These are phyloP conservation scores for Metschnikowia koreensis DNA, from an alignment of 805 yeast genomes.

Conservation along the genomic window DNA sequence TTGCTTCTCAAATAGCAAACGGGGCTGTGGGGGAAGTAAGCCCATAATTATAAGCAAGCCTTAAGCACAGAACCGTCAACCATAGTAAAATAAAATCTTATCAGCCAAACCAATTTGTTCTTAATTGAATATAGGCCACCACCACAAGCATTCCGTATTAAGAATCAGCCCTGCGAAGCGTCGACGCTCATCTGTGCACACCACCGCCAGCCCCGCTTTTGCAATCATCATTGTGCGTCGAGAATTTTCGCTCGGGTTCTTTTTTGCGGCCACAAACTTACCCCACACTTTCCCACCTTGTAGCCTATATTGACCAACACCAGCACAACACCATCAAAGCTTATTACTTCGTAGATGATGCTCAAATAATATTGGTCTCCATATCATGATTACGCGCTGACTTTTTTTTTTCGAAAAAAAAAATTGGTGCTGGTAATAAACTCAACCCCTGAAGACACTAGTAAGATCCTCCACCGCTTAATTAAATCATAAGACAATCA, in stretches of 20 bases:
- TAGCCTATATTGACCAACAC: neutral
- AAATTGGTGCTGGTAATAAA: too few relatives aligned
- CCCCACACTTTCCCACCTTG: slow-evolving; percentile 14
- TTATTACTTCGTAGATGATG: too few relatives aligned
- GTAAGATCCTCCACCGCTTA: too few relatives aligned
- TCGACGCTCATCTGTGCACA: slow-evolving; percentile 1
- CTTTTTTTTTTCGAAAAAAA: too few relatives aligned
- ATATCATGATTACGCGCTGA: too few relatives aligned
- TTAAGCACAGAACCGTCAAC: too few relatives aligned
- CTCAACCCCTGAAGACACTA: too few relatives aligned
- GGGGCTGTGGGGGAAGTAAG: neutral
- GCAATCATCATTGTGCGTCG: slow-evolving; percentile 12
- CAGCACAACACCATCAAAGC: neutral
- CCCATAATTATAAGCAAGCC: neutral
- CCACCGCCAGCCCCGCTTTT: slow-evolving; percentile 14
- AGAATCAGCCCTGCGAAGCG: neutral
- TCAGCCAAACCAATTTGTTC: too few relatives aligned
- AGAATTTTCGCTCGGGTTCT: slow-evolving; percentile 4
- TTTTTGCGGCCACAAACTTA: slow-evolving; percentile 3
- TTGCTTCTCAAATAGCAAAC: neutral
- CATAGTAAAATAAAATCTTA: too few relatives aligned
- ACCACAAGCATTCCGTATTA: neutral
- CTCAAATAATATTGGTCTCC: too few relatives aligned
- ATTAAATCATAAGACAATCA: too few relatives aligned
- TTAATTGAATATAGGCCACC: neutral